Percentiles rank a stretch among this genome's conserved stretches.
These are phyloP conservation scores for Pythium dissimile DNA, from an alignment of 352 stramenopile species.

Conservation along the genomic window DNA sequence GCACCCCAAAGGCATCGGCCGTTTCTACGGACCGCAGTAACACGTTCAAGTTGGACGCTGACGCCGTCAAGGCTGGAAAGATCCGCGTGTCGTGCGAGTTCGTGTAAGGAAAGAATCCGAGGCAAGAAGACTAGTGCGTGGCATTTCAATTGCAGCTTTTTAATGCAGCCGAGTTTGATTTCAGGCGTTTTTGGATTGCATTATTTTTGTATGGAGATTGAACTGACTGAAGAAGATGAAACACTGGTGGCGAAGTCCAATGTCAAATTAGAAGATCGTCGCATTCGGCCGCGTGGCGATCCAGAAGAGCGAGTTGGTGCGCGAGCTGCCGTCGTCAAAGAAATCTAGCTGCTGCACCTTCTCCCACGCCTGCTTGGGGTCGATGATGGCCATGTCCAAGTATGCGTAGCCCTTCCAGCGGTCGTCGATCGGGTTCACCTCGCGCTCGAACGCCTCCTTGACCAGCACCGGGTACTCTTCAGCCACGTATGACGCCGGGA, in stretches of 20 bases:
- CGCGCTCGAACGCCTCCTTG: constrained; percentile 63
- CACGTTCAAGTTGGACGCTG: constrained; percentile 19
- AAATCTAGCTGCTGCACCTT: constrained; percentile 62
- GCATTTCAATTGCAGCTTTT: too few species aligned
- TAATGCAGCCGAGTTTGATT: too few species aligned
- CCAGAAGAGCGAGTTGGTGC: constrained; percentile 89
- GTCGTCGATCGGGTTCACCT: constrained; percentile 58
- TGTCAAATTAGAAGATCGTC: background rate
- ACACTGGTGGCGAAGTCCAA: too few species aligned
- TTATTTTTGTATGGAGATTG: background rate
- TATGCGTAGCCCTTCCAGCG: constrained; percentile 85
- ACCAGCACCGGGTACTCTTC: constrained; percentile 81
- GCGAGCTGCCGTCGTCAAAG: constrained; percentile 86
- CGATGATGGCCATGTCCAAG: constrained; percentile 79
- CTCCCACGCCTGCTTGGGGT: constrained; percentile 64
- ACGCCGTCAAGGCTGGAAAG: constrained; percentile 25
- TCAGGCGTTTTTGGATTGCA: too few species aligned
- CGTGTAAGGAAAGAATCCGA: constrained; percentile 10
- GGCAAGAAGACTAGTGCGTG: too few species aligned
- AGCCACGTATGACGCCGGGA: constrained; percentile 59
- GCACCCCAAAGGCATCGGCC: background rate
- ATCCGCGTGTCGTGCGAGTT: constrained; percentile 27
- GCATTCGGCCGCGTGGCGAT: constrained; percentile 65
- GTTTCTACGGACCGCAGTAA: background rate
- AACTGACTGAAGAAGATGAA: too few species aligned